These are phyloP conservation scores for Dryas octopetala DNA, from an alignment of 306 rosid species.

Conservation along the genomic window DNA sequence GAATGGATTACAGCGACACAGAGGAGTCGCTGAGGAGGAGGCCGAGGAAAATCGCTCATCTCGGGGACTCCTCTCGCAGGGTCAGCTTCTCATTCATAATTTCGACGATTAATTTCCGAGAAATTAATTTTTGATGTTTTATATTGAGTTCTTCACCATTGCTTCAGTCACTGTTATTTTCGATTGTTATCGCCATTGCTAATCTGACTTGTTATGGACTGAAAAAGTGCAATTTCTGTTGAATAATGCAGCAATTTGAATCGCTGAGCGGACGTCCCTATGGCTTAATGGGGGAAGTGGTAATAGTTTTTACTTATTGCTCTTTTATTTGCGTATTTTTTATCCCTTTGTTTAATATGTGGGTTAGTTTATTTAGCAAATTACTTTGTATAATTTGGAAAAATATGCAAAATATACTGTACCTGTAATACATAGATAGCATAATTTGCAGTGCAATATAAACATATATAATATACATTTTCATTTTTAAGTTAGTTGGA, in stretches of 20 bases:
- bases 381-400: no score
- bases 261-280: conserved; percentile 42
- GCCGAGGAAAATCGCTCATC: conserved; percentile 27
- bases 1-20: conserved; percentile 48
- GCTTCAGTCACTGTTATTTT: not conserved
- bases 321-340: not conserved
- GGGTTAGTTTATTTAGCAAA: no score
- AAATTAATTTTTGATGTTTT: not conserved
- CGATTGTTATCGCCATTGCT: not conserved
- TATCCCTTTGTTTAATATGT: no score
- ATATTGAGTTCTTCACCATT: not conserved
- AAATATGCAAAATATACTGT: no score
- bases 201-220: conserved; percentile 12
- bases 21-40: conserved; percentile 41
- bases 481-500: not conserved
- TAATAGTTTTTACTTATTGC: conserved; percentile 24
- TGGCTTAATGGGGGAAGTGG: conserved; percentile 56
- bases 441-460: not conserved
- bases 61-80: conserved; percentile 45
- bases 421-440: no score
- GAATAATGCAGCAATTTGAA: conserved; percentile 52
- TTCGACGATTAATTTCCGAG: not conserved
- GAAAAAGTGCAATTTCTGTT: not conserved
- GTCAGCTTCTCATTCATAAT: conserved; percentile 21
- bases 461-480: not conserved